These are phyloP conservation scores for Phytophthora palmivora DNA, from an alignment of 352 stramenopile species.

Conservation along the genomic window DNA sequence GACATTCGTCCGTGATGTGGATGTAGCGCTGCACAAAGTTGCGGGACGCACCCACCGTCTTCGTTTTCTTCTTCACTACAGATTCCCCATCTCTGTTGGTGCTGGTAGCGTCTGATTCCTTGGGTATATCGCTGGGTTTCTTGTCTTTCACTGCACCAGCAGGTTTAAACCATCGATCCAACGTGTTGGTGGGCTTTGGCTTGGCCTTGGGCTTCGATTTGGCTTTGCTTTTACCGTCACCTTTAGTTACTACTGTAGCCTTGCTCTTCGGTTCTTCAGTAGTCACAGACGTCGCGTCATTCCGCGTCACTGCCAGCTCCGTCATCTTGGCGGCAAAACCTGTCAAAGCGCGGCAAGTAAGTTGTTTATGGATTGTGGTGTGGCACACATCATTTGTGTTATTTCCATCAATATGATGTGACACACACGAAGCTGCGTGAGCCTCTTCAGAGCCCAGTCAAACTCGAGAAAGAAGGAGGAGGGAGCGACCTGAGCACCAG, in stretches of 20 bases:
- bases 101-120: slow-evolving; percentile 2
- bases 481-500: slow-evolving; percentile 4
- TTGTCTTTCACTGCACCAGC: slow-evolving; percentile 13
- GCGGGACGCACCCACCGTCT: slow-evolving; percentile 26
- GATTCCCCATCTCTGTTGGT: not conserved
- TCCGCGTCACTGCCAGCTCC: slow-evolving; percentile 4
- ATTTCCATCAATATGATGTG: slow-evolving; percentile 7
- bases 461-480: slow-evolving; percentile 4
- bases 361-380: not conserved
- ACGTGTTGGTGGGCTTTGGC: slow-evolving; percentile 50
- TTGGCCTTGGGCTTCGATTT: slow-evolving; percentile 23
- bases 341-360: slow-evolving; percentile 9
- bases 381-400: slow-evolving; percentile 5
- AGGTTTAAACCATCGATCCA: slow-evolving; percentile 71
- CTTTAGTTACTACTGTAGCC: not conserved
- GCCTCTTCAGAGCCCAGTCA: slow-evolving; percentile 30
- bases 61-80: slow-evolving; percentile 25
- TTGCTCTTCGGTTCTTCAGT: slow-evolving; percentile 2
- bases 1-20: slow-evolving; percentile 70
- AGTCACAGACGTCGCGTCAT: not conserved
- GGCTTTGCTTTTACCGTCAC: slow-evolving; percentile 1
- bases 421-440: slow-evolving; percentile 7
- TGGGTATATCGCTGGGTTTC: slow-evolving; percentile 14
- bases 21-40: slow-evolving; percentile 80
- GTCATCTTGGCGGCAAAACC: slow-evolving; percentile 23